phyloP scores from a whole-genome alignment of 345 rosid genomes.

The Rhodamnia argentea region DNA sequence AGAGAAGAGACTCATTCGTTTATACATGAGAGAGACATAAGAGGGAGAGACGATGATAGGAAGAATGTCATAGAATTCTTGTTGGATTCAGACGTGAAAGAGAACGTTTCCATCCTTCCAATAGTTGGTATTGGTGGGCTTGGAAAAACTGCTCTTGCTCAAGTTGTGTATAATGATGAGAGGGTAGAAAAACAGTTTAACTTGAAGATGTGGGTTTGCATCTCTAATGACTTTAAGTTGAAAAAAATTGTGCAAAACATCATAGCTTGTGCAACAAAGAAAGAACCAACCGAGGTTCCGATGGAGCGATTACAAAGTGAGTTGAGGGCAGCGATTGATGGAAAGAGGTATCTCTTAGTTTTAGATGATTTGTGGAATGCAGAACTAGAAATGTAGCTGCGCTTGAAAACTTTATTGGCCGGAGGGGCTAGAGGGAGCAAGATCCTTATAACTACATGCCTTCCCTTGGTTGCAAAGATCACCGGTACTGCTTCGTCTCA shows the following conservation, averaged over 20 bases:
- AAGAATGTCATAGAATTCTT: neutral
- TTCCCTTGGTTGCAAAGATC: neutral
- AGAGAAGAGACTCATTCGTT: neutral
- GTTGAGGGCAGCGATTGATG: neutral
- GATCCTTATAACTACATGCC: rapidly evolving
- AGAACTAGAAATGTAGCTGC: neutral
- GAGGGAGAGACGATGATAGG: neutral
- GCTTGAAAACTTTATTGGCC: neutral
- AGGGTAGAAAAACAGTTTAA: no score
- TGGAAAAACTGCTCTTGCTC: neutral
- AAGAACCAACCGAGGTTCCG: neutral
- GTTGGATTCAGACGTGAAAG: neutral
- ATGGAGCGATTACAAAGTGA: neutral
- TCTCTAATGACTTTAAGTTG: neutral
- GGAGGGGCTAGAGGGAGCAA: neutral
- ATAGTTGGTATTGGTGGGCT: neutral
- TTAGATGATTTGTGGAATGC: neutral
- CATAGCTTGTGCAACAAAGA: neutral
- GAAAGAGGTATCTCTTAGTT: neutral
- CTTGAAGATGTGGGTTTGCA: neutral
- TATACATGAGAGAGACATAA: neutral
- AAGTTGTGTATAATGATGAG: neutral
- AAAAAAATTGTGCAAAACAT: no score
- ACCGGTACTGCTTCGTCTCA: neutral
- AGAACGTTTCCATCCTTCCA: neutral